phyloP scores from a whole-genome alignment of 208 protist species.

The Crithidia acanthocephali region DNA sequence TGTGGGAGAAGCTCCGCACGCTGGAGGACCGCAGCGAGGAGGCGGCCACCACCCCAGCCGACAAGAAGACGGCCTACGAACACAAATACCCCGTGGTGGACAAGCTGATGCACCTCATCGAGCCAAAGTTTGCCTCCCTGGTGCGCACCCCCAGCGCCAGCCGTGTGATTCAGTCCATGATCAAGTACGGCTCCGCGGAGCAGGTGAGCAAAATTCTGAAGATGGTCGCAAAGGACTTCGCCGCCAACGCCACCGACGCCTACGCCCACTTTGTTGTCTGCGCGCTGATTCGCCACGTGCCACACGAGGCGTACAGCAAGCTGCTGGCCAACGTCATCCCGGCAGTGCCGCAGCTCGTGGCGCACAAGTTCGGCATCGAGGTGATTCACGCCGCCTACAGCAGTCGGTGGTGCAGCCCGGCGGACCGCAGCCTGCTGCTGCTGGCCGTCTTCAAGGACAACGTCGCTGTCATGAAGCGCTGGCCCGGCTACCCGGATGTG shows the following conservation, averaged over 20 bases:
- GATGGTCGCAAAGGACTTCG: conserved; percentile 64
- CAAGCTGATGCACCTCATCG: conserved; percentile 78
- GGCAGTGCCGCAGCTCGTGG: conserved; percentile 69
- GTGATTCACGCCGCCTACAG: conserved; percentile 85
- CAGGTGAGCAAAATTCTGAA: conserved; percentile 71
- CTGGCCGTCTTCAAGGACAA: conserved; percentile 88
- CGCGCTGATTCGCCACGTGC: conserved; percentile 83
- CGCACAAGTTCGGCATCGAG: conserved; percentile 89
- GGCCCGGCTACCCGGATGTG: conserved; percentile 82
- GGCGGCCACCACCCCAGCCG: conserved; percentile 9
- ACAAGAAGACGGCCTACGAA: conserved; percentile 71
- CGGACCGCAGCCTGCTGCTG: conserved; percentile 75
- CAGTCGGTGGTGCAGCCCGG: conserved; percentile 72
- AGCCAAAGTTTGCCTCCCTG: conserved; percentile 74
- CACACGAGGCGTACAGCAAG: conserved; percentile 73
- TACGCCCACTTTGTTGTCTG: conserved; percentile 87
- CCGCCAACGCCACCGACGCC: conserved; percentile 70
- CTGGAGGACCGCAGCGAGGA: conserved; percentile 33
- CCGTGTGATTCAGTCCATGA: conserved; percentile 92
- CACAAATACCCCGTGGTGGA: conserved; percentile 91
- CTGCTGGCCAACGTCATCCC: conserved; percentile 70
- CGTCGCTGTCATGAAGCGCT: conserved; percentile 85
- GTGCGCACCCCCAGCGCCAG: conserved; percentile 79
- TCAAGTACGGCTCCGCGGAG: conserved; percentile 82
- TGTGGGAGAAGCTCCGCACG: conserved; percentile 86